A percentile compares a stretch with the other conserved stretches of the same genome.
Evolutionary conservation across 2,329 filamentous ascomycete species (phyloP).

Genomic region (Arthrobotrys pseudoclavata): DNA sequence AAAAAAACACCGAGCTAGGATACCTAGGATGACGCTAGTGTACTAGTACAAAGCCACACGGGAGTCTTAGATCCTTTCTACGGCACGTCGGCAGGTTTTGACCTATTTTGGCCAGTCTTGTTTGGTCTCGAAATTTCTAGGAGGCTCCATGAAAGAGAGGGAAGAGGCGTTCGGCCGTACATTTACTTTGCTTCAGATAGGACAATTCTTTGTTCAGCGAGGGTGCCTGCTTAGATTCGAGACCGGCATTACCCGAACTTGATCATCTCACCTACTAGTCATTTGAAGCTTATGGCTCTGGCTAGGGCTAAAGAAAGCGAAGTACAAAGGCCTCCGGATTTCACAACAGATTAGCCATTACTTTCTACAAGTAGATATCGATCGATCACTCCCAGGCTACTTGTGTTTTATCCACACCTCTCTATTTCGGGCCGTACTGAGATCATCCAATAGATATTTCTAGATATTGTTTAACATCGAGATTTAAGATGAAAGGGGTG

Average conservation of each 20-base stretch:
- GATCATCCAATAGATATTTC: background rate
- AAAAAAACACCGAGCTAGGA: background rate
- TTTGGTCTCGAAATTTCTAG: background rate
- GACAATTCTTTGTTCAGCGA: background rate
- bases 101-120: background rate
- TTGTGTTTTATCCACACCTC: background rate
- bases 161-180: background rate
- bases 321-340: conserved; percentile 2
- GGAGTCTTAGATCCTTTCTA: background rate
- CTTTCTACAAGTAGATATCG: background rate
- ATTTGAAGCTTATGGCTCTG: background rate
- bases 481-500: conserved; percentile 12
- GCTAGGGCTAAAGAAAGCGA: background rate
- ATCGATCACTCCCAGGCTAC: background rate
- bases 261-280: background rate
- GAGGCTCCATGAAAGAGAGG: background rate
- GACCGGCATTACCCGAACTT: background rate
- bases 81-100: background rate
- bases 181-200: background rate
- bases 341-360: background rate
- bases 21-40: background rate
- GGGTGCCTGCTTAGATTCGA: background rate
- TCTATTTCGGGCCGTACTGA: too few relatives aligned
- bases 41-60: conserved; percentile 15
- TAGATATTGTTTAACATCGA: background rate